A percentile compares a stretch with the other conserved stretches of the same genome.
Evolutionary conservation across 2,329 filamentous ascomycete genomes (phyloP).

Genomic region (Akanthomyces lecanii): DNA sequence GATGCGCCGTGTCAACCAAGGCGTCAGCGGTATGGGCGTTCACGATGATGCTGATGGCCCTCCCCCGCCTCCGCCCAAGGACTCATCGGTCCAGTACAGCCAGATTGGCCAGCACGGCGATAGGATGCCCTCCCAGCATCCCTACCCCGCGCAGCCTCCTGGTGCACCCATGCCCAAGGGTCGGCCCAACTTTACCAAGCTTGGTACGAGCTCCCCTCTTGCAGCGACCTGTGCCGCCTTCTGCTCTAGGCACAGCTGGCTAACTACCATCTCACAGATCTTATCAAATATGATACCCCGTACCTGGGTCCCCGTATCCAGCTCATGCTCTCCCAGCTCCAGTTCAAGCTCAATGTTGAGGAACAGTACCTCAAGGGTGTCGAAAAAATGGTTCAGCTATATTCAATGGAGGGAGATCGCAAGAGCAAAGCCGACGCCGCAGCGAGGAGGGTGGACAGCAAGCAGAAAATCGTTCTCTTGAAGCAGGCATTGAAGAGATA

Average conservation of each 20-base stretch:
- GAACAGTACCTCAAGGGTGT: constrained; percentile 99
- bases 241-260: not conserved
- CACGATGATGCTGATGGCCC: constrained; percentile 44
- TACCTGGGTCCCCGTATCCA: constrained; percentile 96
- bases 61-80: constrained; percentile 71
- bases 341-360: constrained; percentile 98
- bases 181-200: constrained; percentile 89
- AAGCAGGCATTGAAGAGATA: constrained; percentile 96
- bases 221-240: not conserved
- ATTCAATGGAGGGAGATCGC: constrained; percentile 93
- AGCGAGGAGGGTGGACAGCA: constrained; percentile 85
- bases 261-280: constrained; percentile 52
- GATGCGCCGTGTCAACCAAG: constrained; percentile 68
- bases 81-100: constrained; percentile 49
- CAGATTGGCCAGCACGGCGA: constrained; percentile 63
- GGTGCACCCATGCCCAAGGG: constrained; percentile 65
- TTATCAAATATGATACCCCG: constrained; percentile 97
- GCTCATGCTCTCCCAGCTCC: constrained; percentile 96
- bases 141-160: constrained; percentile 67
- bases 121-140: constrained; percentile 75
- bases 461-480: constrained; percentile 92
- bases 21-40: constrained; percentile 59
- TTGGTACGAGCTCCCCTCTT: constrained; percentile 57
- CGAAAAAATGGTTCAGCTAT: constrained; percentile 98
- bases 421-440: constrained; percentile 94